Base-by-base conservation (phyloP, 1,284 basidiomycete genomes). In the Chiua sp. region DNA sequence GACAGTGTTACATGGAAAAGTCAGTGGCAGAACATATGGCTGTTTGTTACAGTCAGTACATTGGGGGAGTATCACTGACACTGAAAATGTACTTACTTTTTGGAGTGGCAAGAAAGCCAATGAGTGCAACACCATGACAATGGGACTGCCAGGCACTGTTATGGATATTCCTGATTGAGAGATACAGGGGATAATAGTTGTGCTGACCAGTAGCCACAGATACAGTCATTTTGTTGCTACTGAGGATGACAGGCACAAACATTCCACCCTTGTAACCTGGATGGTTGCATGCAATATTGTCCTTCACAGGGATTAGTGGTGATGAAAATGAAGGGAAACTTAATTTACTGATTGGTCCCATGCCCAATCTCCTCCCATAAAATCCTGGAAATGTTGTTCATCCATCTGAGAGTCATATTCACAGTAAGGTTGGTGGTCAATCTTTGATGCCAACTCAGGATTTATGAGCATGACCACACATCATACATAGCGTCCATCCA, bases 341-440 rank as follows among this genome's bases (percentile, higher is more conserved):
- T 18, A 18, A 77, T 58, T 7, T 57, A 76, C 72, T 8, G 72
- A 71, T 60, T 78, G 72, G 3, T 65, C 42, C 76, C 75, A 77
- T 3, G 69, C 71, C 71, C 72, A 77, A 33, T 76, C 68, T 4
- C 74, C 75, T 2, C 74, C 75, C 72, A 78, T 75, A 7, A 78
- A 63, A 57, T 79, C 63, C 2, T 56, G 39, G 39, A 60, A 78
- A 16, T 57, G 51, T 7, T 8, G 12, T 8, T 51, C 23, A 26
- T 51, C 26, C 7, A 15, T 51, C 10, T 23, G 12, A 11, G 16
- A 26, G 23, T 26, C 16, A 26, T 23, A 51, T 10, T 51, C 10
- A 6, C 13, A 8, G 15, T 23, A 51, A 8, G 33, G 51, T 11
- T 10, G n/a, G 16, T 10, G 39, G 37, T 39, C 37, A 6, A 39